These are phyloP conservation scores for Schizonepeta tenuifolia DNA, from an alignment of 257 asterid genomes.

Conservation along the genomic window DNA sequence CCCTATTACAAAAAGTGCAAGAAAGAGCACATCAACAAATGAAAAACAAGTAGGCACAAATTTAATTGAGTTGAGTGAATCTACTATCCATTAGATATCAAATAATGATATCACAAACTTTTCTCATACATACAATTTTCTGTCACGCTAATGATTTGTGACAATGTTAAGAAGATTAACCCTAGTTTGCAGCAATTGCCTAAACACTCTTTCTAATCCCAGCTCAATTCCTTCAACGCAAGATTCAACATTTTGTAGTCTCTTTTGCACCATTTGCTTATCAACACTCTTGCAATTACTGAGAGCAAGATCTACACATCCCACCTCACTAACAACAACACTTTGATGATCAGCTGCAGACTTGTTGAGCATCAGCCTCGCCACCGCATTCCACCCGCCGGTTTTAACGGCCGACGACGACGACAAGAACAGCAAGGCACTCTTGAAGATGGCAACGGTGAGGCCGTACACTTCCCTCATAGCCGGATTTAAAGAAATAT, in stretches of 20 bases:
- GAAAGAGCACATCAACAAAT: no score
- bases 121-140: not conserved
- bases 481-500: not conserved
- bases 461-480: constrained; percentile 29
- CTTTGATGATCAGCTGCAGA: constrained; percentile 8
- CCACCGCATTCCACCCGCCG: constrained; percentile 40
- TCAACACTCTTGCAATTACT: constrained; percentile 24
- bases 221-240: constrained; percentile 44
- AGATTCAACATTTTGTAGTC: constrained; percentile 42
- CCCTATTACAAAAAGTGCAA: no score
- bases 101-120: constrained; percentile 10
- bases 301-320: constrained; percentile 37
- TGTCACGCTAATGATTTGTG: constrained; percentile 33
- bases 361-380: constrained; percentile 45
- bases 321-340: constrained; percentile 37
- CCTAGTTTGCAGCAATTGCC: constrained; percentile 47
- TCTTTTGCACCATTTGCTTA: constrained; percentile 34
- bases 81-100: constrained; percentile 11
- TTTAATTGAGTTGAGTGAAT: not conserved
- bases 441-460: constrained; percentile 31
- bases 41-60: not conserved
- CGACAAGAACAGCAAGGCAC: constrained; percentile 37
- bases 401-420: constrained; percentile 15
- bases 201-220: constrained; percentile 46
- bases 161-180: constrained; percentile 51